Evolutionary conservation across 768 basidiomycete species (phyloP), one percentile per base, ranked within the genome.

Genomic region (Leccinum ochraceum): DNA sequence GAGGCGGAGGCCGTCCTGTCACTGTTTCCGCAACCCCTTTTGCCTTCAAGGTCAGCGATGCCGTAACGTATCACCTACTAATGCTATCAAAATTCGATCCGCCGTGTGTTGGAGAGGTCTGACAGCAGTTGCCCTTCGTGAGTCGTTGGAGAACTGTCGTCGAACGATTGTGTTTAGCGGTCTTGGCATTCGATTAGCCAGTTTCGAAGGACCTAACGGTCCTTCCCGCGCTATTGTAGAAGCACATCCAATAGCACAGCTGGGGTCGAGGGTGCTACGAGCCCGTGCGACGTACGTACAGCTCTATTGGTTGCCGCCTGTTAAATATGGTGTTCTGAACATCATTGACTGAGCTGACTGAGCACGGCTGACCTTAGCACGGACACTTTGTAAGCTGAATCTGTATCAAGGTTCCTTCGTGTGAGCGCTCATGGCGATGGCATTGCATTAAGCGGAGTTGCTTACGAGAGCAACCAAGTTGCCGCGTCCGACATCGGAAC

Each of bases 311-410:
- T 11, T 20, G 20, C 20, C 6, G 6, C 13, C 42, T 44, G 4
- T 46, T 46, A 46, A 44, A 44, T 44, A 44, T 1, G 4, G 6
- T 14, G 8, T 46, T 5, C n/a, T 46, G 42, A 9, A 20, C 3
- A 16, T 39, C 16, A 8, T 17, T 8, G 16, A 7, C 2, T 16
- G 49, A 51, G 17, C 9, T 54, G 53, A 54, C 53, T 39, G 53
- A n/a, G 36, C 13, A 28, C 3, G 5, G n/a, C 60, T 61, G 44
- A 46, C 44, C 44, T 20, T 11, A 9, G 5, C 34, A 13, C 34
- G 1, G 34, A 13, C 34, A n/a, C 20, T 46, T 60, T 61, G 39
- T 60, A 60, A 60, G 61, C 39, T 28, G 30, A 44, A 16, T 17
- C n/a, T 6, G 10, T n/a, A 20, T n/a, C 28, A 17, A 26, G 28